phyloP scores from a whole-genome alignment of 495 filamentous ascomycete species.

The Mytilinidion resinicola region DNA sequence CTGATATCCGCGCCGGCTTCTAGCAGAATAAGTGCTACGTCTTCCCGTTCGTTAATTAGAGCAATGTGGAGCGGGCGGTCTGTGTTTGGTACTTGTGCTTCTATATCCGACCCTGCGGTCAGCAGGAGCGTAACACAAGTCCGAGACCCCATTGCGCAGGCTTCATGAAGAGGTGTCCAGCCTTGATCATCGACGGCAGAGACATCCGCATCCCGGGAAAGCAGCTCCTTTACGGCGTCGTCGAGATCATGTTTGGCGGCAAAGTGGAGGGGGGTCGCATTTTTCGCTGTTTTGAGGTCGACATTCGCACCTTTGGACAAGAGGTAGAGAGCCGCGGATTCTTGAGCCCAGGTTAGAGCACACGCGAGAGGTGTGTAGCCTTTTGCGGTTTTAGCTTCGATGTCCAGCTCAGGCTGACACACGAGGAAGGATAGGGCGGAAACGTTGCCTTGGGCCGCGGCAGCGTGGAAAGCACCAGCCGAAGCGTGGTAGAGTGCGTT shows the following conservation, averaged over 20 bases:
- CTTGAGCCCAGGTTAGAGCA: slow-evolving; percentile 13
- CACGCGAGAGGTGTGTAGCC: slow-evolving; percentile 14
- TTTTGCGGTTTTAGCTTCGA: slow-evolving; percentile 8
- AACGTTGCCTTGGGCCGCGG: slow-evolving; percentile 13
- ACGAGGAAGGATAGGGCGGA: slow-evolving; percentile 8
- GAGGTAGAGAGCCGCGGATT: slow-evolving; percentile 4
- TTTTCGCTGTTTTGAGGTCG: slow-evolving; percentile 4
- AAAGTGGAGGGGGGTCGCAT: slow-evolving; percentile 13
- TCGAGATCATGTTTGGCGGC: slow-evolving; percentile 9
- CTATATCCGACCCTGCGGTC: slow-evolving; percentile 10
- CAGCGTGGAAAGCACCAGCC: slow-evolving; percentile 10
- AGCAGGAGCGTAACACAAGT: slow-evolving; percentile 2
- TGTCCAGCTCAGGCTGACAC: slow-evolving; percentile 1
- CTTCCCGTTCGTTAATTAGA: slow-evolving; percentile 11
- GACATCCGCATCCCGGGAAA: slow-evolving; percentile 2
- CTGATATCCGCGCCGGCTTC: slow-evolving; percentile 2
- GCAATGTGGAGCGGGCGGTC: slow-evolving; percentile 18
- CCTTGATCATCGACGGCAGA: not conserved
- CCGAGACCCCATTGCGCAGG: slow-evolving; percentile 7
- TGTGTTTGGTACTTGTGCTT: slow-evolving; percentile 8
- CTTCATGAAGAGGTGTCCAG: slow-evolving; percentile 5
- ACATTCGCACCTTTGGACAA: slow-evolving; percentile 9
- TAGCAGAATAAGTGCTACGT: slow-evolving; percentile 2
- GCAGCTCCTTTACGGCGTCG: not conserved
- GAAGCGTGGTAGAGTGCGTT: slow-evolving; percentile 11